Conservation (phyloP, 345 rosid species). For the Eucalyptus erythrocorys region DNA sequence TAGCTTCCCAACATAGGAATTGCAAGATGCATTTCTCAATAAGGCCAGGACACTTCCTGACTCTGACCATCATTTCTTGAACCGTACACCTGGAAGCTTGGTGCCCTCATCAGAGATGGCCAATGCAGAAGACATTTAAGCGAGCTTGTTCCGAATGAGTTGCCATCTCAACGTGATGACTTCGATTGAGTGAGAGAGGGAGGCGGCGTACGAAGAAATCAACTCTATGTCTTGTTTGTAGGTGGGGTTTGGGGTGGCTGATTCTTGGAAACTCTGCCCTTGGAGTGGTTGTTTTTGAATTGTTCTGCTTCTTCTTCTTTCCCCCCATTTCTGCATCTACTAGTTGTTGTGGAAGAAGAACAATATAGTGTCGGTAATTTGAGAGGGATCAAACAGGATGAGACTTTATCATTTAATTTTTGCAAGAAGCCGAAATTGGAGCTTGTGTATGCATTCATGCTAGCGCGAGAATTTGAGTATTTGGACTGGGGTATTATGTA, state of each 20-base stretch:
- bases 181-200: conserved; percentile 23
- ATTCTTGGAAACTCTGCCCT: no score
- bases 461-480: background rate
- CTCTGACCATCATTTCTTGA: background rate
- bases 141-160: conserved; percentile 39
- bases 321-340: no score
- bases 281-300: no score
- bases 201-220: background rate
- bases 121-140: conserved; percentile 46
- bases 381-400: no score
- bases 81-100: conserved; percentile 7
- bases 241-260: no score
- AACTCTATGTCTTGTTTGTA: conserved; percentile 31
- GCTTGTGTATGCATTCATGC: background rate
- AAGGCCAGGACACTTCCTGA: conserved; percentile 41
- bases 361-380: no score
- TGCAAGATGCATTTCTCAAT: conserved; percentile 35
- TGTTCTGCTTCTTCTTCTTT: no score
- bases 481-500: background rate
- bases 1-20: no score
- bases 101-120: conserved; percentile 31
- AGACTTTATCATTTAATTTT: no score
- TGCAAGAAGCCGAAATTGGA: no score
- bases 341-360: no score
- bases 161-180: conserved; percentile 58